Conservation (phyloP, 805 yeast genomes). For the Saccharomycopsis fibuligera region DNA sequence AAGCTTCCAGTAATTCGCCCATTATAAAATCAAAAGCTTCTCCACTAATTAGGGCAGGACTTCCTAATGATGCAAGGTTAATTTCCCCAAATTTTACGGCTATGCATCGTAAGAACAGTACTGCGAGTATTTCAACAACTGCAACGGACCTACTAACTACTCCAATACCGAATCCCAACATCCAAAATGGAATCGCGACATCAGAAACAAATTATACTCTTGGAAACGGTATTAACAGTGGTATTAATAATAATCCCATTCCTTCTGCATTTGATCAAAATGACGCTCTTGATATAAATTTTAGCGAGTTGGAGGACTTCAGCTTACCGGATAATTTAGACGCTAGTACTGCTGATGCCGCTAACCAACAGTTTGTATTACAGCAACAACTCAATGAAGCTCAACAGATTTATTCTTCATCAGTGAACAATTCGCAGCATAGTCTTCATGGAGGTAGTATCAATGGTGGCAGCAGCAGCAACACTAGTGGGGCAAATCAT, state of each 20-base stretch:
- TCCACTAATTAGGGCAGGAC: conserved; percentile 3
- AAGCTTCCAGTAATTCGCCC: conserved; percentile 12
- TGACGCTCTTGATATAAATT: too few species aligned
- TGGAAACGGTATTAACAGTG: not conserved
- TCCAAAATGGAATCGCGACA: not conserved
- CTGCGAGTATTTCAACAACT: not conserved
- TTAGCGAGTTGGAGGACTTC: conserved; percentile 12
- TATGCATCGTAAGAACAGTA: not conserved
- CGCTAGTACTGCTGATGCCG: not conserved
- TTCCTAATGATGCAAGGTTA: not conserved
- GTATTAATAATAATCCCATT: too few species aligned
- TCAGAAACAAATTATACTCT: not conserved
- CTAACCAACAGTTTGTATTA: too few species aligned
- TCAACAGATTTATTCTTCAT: conserved; percentile 2
- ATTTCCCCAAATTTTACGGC: not conserved
- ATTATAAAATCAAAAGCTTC: conserved; percentile 13
- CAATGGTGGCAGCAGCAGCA: not conserved
- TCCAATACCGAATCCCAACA: too few species aligned
- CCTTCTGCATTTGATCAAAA: too few species aligned
- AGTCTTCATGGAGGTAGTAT: conserved; percentile 3
- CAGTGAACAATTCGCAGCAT: conserved; percentile 7
- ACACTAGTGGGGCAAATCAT: not conserved
- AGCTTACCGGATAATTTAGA: conserved; percentile 12
- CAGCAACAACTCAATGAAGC: conserved; percentile 3
- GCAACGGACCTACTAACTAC: not conserved